These are phyloP conservation scores for Nicotiana benthamiana DNA, from an alignment of 257 asterid genomes.

Conservation along the genomic window DNA sequence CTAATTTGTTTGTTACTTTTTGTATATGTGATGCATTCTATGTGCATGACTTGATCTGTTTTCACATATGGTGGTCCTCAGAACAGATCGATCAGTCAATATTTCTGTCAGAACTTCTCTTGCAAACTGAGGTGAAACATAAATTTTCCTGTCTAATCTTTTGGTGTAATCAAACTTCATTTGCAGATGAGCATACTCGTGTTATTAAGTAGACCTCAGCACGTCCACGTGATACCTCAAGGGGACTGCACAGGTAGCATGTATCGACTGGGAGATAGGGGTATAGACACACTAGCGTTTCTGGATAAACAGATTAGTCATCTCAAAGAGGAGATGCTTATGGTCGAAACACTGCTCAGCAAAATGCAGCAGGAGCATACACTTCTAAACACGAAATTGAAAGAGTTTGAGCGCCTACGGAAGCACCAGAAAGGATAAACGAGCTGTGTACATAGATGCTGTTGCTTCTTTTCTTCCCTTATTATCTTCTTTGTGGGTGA, in stretches of 20 bases:
- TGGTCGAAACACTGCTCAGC: constrained; percentile 53
- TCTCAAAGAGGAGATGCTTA: constrained; percentile 75
- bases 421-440: constrained; percentile 25
- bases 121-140: not conserved
- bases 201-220: constrained; percentile 79
- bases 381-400: constrained; percentile 47
- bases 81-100: not conserved
- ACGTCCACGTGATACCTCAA: constrained; percentile 63
- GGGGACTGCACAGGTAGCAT: constrained; percentile 27
- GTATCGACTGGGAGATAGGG: constrained; percentile 29
- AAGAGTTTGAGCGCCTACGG: constrained; percentile 54
- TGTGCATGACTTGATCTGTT: not conserved
- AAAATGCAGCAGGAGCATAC: constrained; percentile 61
- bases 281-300: constrained; percentile 30
- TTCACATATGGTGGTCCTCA: not conserved
- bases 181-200: constrained; percentile 80
- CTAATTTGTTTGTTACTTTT: not conserved
- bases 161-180: not conserved
- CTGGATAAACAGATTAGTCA: constrained; percentile 50
- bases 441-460: not conserved
- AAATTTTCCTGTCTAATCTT: not conserved
- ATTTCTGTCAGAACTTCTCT: not conserved
- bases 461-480: not conserved
- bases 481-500: not conserved
- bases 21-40: not conserved